Conservation (phyloP, 441 rosid species). For the Erodium trifolium region DNA sequence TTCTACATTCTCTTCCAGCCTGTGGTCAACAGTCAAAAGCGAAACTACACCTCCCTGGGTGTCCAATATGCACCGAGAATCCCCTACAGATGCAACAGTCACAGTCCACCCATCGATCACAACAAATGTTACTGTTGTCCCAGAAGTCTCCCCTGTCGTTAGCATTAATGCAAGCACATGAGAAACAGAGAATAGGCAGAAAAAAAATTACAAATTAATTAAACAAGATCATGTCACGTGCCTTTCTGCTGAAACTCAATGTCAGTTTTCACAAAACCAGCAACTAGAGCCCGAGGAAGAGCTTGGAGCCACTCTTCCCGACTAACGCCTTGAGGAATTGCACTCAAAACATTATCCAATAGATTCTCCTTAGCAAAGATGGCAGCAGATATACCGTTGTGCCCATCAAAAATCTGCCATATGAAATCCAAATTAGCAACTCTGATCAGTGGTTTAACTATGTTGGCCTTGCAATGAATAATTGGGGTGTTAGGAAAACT, state of each 20-base stretch:
- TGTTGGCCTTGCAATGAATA: no score
- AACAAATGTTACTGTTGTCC: conserved; percentile 87
- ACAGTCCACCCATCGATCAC: conserved; percentile 87
- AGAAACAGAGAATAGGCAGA: no score
- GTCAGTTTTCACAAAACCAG: conserved; percentile 93
- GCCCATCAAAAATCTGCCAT: conserved; percentile 75
- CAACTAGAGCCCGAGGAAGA: conserved; percentile 74
- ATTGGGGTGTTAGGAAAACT: no score
- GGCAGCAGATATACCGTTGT: conserved; percentile 87
- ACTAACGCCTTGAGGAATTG: conserved; percentile 62
- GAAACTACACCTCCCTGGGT: conserved; percentile 59
- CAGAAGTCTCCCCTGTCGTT: conserved; percentile 71
- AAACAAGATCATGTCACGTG: conserved; percentile 11
- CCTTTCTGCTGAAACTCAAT: conserved; percentile 89
- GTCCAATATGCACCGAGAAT: conserved; percentile 78
- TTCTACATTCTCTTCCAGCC: conserved; percentile 73
- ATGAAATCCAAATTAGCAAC: conserved; percentile 12
- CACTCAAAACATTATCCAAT: conserved; percentile 53
- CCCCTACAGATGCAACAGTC: conserved; percentile 89
- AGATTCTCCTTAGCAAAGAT: conserved; percentile 64
- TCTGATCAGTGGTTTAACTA: neutral
- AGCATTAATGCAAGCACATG: neutral
- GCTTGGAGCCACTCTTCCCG: conserved; percentile 85
- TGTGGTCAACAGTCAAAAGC: conserved; percentile 71
- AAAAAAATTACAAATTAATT: no score